Evolutionary conservation across 2,329 filamentous ascomycete genomes (phyloP).

Genomic region (Penicillium glabrum): DNA sequence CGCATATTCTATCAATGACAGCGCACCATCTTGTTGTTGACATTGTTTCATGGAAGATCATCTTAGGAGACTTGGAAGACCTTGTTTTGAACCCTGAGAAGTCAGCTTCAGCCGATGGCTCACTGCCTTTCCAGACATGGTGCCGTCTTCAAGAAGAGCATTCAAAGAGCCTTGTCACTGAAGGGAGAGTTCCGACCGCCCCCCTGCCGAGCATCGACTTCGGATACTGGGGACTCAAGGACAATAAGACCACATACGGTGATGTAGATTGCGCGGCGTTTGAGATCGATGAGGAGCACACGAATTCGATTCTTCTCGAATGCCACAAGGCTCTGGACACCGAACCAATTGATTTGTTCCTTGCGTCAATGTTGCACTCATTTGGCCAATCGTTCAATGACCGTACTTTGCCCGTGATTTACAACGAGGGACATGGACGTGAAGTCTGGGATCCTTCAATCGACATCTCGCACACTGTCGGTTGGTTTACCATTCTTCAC

Average conservation of each 20-base stretch:
- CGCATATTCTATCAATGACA: slow-evolving; percentile 34
- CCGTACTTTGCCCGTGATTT: slow-evolving; percentile 42
- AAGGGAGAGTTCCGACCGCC: slow-evolving; percentile 13
- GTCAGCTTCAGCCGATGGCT: slow-evolving; percentile 17
- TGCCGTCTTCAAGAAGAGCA: slow-evolving; percentile 33
- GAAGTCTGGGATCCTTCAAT: slow-evolving; percentile 47
- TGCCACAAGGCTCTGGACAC: slow-evolving; percentile 35
- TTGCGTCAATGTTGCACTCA: slow-evolving; percentile 42
- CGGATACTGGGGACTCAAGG: slow-evolving; percentile 36
- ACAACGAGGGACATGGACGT: slow-evolving; percentile 52
- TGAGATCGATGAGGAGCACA: slow-evolving; percentile 30
- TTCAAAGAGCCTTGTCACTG: slow-evolving; percentile 13
- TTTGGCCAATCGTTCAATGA: slow-evolving; percentile 46
- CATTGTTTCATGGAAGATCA: slow-evolving; percentile 43
- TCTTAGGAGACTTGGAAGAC: slow-evolving; percentile 41
- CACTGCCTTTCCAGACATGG: slow-evolving; percentile 41
- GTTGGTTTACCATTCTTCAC: slow-evolving; percentile 54
- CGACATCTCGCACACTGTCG: slow-evolving; percentile 51
- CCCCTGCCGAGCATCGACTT: slow-evolving; percentile 32
- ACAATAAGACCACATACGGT: slow-evolving; percentile 33
- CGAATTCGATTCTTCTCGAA: slow-evolving; percentile 29
- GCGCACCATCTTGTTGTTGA: slow-evolving; percentile 42
- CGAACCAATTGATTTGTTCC: slow-evolving; percentile 38
- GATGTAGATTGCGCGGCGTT: slow-evolving; percentile 37
- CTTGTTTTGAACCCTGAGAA: slow-evolving; percentile 31